Percentiles rank a stretch among this genome's conserved stretches.
These are phyloP conservation scores for Botrytis aclada DNA, from an alignment of 2,329 filamentous ascomycete genomes.

Conservation along the genomic window DNA sequence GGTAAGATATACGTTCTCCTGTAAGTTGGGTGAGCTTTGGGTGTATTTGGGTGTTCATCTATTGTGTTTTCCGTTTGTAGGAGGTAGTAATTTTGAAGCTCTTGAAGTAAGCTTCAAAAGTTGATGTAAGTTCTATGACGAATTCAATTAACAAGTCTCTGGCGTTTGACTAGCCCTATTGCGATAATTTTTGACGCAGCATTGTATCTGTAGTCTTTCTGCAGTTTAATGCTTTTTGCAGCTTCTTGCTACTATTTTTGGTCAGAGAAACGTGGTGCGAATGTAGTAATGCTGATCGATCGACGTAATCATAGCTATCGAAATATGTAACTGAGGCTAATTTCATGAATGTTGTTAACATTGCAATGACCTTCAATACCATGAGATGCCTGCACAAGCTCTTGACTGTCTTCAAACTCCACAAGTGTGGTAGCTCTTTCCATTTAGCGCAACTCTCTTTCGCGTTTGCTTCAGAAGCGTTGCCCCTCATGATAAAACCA, in stretches of 20 bases:
- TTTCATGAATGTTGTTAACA: fast-evolving
- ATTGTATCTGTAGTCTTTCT: too few relatives aligned
- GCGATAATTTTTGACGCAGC: neutral
- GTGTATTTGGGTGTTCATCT: neutral
- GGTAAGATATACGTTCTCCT: fast-evolving
- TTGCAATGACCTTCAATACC: neutral
- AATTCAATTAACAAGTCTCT: neutral
- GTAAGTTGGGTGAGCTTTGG: neutral
- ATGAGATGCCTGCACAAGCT: too few relatives aligned
- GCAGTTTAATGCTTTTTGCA: neutral
- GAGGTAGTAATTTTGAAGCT: neutral
- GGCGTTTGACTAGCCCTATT: neutral
- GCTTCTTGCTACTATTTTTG: neutral
- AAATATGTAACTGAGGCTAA: neutral
- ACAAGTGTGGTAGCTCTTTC: neutral
- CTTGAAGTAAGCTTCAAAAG: neutral
- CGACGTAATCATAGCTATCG: fast-evolving
- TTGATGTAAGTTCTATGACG: neutral
- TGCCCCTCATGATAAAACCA: neutral
- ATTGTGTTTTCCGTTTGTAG: fast-evolving
- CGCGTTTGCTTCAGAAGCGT: neutral
- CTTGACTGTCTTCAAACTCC: too few relatives aligned
- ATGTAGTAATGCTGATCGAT: neutral
- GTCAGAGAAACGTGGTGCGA: fast-evolving
- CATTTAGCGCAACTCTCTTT: neutral